Base-by-base conservation (phyloP, 495 filamentous ascomycete genomes). In the Physcia stellaris region DNA sequence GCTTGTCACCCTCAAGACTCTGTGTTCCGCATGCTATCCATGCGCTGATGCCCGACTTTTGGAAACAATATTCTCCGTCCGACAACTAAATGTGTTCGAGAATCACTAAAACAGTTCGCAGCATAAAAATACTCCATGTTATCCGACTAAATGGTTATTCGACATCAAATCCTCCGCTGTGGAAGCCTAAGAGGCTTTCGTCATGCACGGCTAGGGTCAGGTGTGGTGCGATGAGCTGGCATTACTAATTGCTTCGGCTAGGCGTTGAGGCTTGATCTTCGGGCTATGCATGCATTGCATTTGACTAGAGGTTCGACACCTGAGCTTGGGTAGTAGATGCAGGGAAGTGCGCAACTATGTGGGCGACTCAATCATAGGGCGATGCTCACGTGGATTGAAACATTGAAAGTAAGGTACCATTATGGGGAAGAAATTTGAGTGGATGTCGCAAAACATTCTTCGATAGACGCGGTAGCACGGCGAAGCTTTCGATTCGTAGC, bases 351-450 rank as follows among this genome's bases (percentile, higher is more conserved):
- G 35, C 35, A 31, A 35, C 37, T 26, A 40, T 31, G 47, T 46
- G 47, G 47, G 38, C 34, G 35, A 32, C 34, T 40, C 42, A 19
- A 24, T 45, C 38, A 49, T 49, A 49, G 46, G 46, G 41, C 24
- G 23, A 15, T 10, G 24, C 24, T 27, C 24, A 35, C 31, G 27
- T 42, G 23, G 19, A 31, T 39, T 41, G 40, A 43, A 46, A 27
- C 15, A 31, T 39, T 41, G 40, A 43, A 46, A 27, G 35, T 39
- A 49, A 49, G 47, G 47, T 46, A 42, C 43, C 32, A 33, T 11
- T 19, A 15, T 15, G 32, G 22, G 13, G 16, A 40, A 32, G 16
- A 12, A 34, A 40, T 48, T 24, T 49, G 39, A 49, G 21, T 49
- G 47, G 47, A 22, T 20, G 20, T 36, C 20, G 13, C 22, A 17